Conservation (phyloP, 441 rosid genomes). For the Euphorbia celastroides region DNA sequence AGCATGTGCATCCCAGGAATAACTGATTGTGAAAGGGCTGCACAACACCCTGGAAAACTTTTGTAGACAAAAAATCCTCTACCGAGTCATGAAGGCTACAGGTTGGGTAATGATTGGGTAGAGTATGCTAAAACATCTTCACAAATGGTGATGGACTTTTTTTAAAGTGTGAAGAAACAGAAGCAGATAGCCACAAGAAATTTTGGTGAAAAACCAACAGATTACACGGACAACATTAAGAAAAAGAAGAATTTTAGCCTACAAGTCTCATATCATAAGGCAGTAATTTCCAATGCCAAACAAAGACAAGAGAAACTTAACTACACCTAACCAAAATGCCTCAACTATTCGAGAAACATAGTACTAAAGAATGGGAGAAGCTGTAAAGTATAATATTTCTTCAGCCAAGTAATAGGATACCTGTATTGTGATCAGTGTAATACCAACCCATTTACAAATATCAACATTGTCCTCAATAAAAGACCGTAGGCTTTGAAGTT, state of each 20-base stretch:
- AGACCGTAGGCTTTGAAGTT: conserved; percentile 53
- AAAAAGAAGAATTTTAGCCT: background rate
- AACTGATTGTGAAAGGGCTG: background rate
- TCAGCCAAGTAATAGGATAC: conserved; percentile 26
- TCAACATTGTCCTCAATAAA: conserved; percentile 60
- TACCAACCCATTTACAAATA: conserved; percentile 82
- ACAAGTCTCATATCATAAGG: conserved; percentile 1
- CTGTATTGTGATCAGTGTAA: conserved; percentile 55
- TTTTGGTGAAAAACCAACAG: background rate
- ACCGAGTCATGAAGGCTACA: background rate
- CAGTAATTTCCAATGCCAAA: background rate
- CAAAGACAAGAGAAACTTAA: background rate
- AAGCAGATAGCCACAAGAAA: background rate
- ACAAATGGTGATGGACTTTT: background rate
- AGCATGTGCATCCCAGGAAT: background rate
- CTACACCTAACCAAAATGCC: background rate
- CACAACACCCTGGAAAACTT: background rate
- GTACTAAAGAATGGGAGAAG: background rate
- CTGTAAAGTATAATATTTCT: background rate
- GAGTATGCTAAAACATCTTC: background rate
- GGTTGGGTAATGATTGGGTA: background rate
- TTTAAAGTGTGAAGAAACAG: background rate
- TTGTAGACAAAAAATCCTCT: background rate
- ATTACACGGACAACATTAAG: background rate
- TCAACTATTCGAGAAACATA: background rate